phyloP scores from a whole-genome alignment of 495 filamentous ascomycete genomes.

The Penicillium subrubescens region DNA sequence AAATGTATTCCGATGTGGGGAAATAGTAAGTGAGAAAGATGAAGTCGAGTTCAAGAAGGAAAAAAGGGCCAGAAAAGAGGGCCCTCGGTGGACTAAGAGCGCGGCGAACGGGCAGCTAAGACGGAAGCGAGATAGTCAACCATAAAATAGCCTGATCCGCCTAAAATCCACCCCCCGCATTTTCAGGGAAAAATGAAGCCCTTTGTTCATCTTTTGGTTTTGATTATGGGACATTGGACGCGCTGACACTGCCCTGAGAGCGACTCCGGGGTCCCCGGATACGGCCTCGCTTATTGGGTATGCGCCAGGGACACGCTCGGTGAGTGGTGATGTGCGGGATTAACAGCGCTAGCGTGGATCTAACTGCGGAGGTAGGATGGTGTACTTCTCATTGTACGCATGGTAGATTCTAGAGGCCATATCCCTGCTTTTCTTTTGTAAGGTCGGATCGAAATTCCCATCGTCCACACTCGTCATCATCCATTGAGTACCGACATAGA shows the following conservation, averaged over 20 bases:
- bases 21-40: not conserved
- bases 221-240: not conserved
- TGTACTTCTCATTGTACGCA: no score
- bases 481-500: constrained; percentile 16
- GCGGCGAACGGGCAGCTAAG: constrained; percentile 5
- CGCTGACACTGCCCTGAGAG: not conserved
- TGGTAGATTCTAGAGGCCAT: not conserved
- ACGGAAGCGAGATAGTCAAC: constrained; percentile 13
- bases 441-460: not conserved
- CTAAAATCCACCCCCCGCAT: constrained; percentile 27
- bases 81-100: constrained; percentile 9
- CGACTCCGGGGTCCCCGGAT: constrained; percentile 16
- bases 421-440: not conserved
- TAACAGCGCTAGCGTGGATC: constrained; percentile 9
- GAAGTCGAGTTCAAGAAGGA: not conserved
- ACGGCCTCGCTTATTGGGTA: constrained; percentile 19
- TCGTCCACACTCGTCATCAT: constrained; percentile 6
- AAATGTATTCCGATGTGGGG: not conserved
- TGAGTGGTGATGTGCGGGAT: constrained; percentile 13
- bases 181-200: constrained; percentile 10
- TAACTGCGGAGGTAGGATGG: constrained; percentile 1
- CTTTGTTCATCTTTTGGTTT: not conserved
- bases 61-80: constrained; percentile 1
- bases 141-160: constrained; percentile 26
- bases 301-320: not conserved